Base-by-base conservation (phyloP, 805 yeast species). In the Ogataea nitratoaversa region DNA sequence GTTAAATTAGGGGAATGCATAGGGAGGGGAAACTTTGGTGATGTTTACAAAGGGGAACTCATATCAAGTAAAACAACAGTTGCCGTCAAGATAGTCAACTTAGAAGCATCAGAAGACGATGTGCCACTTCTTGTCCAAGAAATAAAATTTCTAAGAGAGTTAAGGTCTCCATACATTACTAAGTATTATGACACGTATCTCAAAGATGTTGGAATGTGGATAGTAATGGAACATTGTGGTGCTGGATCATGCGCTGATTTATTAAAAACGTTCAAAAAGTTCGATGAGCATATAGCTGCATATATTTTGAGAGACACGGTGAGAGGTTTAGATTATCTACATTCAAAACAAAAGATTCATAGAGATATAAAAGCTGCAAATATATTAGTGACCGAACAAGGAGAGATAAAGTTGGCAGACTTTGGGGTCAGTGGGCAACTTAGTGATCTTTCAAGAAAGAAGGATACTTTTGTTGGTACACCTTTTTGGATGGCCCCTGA, bases 401-500 rank as follows among this genome's bases (percentile, higher is more conserved):
- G 95, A 0, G 66, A 68, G 22, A 78, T 90, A 30, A 91, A 90
- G 58, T 64, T 90, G 24, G 96, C 89, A 0, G 98, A 91, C 64
- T 90, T 90, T 67, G 98, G 98, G 1, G 96, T 90, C 4, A 79
- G 91, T 52, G 93, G 93, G 0, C 93, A 88, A 59, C 69, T 90
- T 20, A 74, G 82, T 17, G 63, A 69, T 33, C 72, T 83, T 1
- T 62, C 60, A 38, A 61, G 67, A 18, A 70, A 70, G 44, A 74
- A 82, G 47, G 77, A 76, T 40, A 86, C 96, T 0, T 82, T 90
- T 70, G 96, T 89, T 38, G 98, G 98, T 1, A 89, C 97, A 0
- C 96, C 97, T 12, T 87, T 78, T 62, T 90, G 97, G 97, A 90
- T 91, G 98, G 99, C 99, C 0, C 99, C 99, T 0, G 99, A 93